These are phyloP conservation scores for Crithidia expoeki DNA, from an alignment of 208 protist genomes.

Conservation along the genomic window DNA sequence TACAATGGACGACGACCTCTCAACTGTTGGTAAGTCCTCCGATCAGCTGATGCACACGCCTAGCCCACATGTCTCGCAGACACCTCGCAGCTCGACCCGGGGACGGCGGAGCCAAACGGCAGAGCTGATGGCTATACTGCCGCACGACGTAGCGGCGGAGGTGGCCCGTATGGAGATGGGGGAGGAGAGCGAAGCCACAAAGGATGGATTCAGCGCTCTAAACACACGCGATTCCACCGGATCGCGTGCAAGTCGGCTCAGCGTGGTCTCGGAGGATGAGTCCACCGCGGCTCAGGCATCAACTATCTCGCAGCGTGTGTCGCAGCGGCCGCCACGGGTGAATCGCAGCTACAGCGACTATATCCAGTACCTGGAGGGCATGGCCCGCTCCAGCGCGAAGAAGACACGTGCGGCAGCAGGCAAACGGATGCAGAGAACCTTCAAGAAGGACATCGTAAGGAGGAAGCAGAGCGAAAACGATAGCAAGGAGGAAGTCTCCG, in stretches of 20 bases:
- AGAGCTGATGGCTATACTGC: conserved; percentile 54
- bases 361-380: conserved; percentile 42
- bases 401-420: conserved; percentile 28
- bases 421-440: conserved; percentile 22
- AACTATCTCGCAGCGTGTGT: conserved; percentile 52
- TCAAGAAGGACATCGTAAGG: conserved; percentile 17
- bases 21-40: conserved; percentile 16
- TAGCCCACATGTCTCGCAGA: conserved; percentile 22
- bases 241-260: conserved; percentile 14
- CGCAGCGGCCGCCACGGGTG: conserved; percentile 32
- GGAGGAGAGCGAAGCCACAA: conserved; percentile 7
- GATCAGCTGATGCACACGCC: conserved; percentile 17
- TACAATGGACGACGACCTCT: conserved; percentile 24
- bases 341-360: conserved; percentile 49
- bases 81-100: conserved; percentile 27
- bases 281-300: conserved; percentile 28
- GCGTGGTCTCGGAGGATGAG: conserved; percentile 18
- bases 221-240: conserved; percentile 15
- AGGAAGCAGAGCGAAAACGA: not conserved
- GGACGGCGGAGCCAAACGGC: conserved; percentile 42
- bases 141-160: conserved; percentile 37
- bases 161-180: conserved; percentile 25
- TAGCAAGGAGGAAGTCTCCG: not conserved
- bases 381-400: conserved; percentile 34
- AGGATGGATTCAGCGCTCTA: conserved; percentile 1